Conservation (phyloP, 2,329 filamentous ascomycete species). For the Neocatenulostroma microsporum region DNA sequence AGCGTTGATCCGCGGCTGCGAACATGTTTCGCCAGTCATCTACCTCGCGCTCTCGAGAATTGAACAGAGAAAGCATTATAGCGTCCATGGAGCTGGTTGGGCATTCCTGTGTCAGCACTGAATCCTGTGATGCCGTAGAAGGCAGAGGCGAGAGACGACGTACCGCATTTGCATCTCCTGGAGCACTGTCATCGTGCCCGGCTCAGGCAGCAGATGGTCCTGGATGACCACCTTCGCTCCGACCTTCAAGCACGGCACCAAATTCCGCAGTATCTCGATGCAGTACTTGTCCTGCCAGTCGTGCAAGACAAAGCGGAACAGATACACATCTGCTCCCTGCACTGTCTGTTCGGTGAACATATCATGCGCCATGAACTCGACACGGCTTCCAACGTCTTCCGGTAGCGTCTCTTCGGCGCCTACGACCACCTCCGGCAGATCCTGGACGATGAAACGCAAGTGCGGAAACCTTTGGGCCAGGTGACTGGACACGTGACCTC, state of each 20-base stretch:
- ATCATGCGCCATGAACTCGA: conserved; percentile 7
- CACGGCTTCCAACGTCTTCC: background rate
- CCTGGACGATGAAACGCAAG: conserved; percentile 35
- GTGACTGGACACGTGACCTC: background rate
- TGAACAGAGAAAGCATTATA: too few species aligned
- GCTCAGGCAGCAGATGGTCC: conserved; percentile 11
- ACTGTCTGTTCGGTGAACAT: conserved; percentile 23
- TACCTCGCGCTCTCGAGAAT: too few species aligned
- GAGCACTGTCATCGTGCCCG: background rate
- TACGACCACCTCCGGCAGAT: conserved; percentile 26
- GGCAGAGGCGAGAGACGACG: too few species aligned
- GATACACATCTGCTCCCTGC: conserved; percentile 22
- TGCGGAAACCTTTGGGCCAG: background rate
- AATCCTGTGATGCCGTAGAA: too few species aligned
- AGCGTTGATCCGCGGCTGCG: too few species aligned
- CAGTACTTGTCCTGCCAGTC: conserved; percentile 16
- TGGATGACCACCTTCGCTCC: conserved; percentile 16
- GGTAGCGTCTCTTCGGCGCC: conserved; percentile 4
- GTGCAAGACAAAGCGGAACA: conserved; percentile 16
- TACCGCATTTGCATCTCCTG: too few species aligned
- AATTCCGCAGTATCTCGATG: conserved; percentile 12
- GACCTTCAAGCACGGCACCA: conserved; percentile 12
- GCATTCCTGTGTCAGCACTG: too few species aligned
- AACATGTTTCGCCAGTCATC: too few species aligned
- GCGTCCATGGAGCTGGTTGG: too few species aligned